Conservation (phyloP, 164 flowering plant species). For the Stephania japonica region DNA sequence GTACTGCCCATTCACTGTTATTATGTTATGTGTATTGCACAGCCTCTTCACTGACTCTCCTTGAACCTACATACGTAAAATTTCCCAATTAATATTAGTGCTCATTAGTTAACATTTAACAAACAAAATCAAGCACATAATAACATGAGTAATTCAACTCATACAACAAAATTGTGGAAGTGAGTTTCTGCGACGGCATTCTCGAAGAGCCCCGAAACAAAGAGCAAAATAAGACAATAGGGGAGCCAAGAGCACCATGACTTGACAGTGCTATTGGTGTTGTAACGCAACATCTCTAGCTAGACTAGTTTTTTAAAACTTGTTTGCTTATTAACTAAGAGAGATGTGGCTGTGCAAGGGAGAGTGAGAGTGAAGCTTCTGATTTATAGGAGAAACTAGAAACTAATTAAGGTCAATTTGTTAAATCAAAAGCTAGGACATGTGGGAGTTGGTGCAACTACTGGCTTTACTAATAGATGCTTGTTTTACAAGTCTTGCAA, state of each 20-base stretch:
- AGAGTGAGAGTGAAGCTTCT: slow-evolving; percentile 1
- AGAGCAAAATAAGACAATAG: slow-evolving; percentile 10
- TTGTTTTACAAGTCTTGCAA: slow-evolving; percentile 1
- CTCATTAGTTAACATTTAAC: not conserved
- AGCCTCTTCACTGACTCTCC: slow-evolving; percentile 90
- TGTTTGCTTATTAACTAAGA: not conserved
- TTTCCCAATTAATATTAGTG: not conserved
- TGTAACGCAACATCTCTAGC: slow-evolving; percentile 9
- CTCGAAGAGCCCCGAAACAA: slow-evolving; percentile 3
- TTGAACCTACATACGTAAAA: slow-evolving; percentile 43
- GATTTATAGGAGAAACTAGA: slow-evolving; percentile 17
- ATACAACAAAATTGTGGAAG: slow-evolving; percentile 51
- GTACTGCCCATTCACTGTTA: slow-evolving; percentile 77
- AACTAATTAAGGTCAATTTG: not conserved
- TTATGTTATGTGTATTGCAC: slow-evolving; percentile 63
- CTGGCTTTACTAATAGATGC: slow-evolving; percentile 23
- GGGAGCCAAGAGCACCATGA: slow-evolving; percentile 10
- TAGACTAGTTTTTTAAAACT: not conserved
- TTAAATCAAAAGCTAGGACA: not conserved
- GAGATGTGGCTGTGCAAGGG: slow-evolving; percentile 8
- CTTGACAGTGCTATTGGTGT: slow-evolving; percentile 5
- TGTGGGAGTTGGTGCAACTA: slow-evolving; percentile 58
- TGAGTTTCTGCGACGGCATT: slow-evolving; percentile 29
- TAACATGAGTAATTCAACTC: not conserved
- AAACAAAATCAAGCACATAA: not conserved